These are phyloP conservation scores for Allium cepa DNA, from an alignment of 106 monocot genomes.

Conservation along the genomic window DNA sequence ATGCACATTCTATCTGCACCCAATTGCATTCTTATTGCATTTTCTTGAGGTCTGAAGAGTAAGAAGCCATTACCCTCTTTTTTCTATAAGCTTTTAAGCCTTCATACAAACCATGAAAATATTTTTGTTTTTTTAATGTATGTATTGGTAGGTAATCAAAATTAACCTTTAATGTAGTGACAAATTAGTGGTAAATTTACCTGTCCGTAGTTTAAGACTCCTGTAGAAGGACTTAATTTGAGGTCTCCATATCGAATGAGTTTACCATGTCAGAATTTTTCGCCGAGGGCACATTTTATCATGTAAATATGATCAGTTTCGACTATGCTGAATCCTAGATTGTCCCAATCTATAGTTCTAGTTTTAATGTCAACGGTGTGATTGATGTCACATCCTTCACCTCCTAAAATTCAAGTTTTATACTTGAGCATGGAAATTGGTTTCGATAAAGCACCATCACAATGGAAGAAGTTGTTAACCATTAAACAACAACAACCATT, in stretches of 20 bases:
- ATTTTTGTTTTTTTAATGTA: not conserved
- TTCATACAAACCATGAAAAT: constrained; percentile 23
- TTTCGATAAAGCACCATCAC: too few relatives aligned
- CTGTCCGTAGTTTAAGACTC: constrained; percentile 52
- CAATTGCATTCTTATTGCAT: constrained; percentile 36
- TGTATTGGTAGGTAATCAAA: not conserved
- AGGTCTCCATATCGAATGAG: constrained; percentile 38
- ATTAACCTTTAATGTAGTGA: not conserved
- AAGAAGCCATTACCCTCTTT: constrained; percentile 14
- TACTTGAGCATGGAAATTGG: too few relatives aligned
- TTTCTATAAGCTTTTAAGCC: constrained; percentile 34
- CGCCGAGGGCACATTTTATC: constrained; percentile 33
- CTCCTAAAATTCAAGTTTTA: too few relatives aligned
- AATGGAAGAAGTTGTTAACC: too few relatives aligned
- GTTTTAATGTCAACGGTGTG: too few relatives aligned
- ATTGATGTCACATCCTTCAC: too few relatives aligned
- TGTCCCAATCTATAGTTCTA: constrained; percentile 51
- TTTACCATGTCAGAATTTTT: constrained; percentile 25
- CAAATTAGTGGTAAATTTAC: constrained; percentile 11
- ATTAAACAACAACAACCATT: too few relatives aligned
- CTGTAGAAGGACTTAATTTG: constrained; percentile 54
- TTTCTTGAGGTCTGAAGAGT: constrained; percentile 52
- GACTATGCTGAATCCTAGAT: constrained; percentile 34
- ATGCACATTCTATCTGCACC: too few relatives aligned
- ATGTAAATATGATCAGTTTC: constrained; percentile 59